These are phyloP conservation scores for Aureobasidium sp. DNA, from an alignment of 2,329 filamentous ascomycete genomes.

Conservation along the genomic window DNA sequence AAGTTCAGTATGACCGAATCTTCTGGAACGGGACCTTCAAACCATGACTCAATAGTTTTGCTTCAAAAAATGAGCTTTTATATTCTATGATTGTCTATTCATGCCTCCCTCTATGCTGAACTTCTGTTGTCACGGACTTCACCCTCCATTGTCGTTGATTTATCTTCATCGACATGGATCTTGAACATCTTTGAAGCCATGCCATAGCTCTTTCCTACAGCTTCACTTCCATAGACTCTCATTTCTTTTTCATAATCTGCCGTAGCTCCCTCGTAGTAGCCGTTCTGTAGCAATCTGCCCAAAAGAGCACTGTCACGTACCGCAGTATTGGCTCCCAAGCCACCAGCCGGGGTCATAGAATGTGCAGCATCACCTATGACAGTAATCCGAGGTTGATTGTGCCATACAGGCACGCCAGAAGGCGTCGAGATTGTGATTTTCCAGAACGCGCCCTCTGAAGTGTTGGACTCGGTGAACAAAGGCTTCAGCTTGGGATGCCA, in stretches of 20 bases:
- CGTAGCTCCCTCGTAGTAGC: slow-evolving; percentile 45
- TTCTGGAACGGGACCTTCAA: too few species aligned
- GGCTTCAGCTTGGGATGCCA: slow-evolving; percentile 65
- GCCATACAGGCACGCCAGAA: slow-evolving; percentile 66
- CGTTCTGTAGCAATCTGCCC: slow-evolving; percentile 58
- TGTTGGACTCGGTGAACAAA: slow-evolving; percentile 65
- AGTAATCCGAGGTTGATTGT: slow-evolving; percentile 63
- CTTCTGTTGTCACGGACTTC: slow-evolving; percentile 16
- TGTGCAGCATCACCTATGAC: slow-evolving; percentile 66
- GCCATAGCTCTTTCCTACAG: slow-evolving; percentile 61
- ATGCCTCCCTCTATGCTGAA: background rate
- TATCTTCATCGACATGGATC: slow-evolving; percentile 51
- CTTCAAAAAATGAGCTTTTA: too few species aligned
- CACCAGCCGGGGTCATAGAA: slow-evolving; percentile 60
- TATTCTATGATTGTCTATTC: too few species aligned
- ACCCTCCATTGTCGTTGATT: slow-evolving; percentile 14
- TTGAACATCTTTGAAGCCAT: slow-evolving; percentile 51
- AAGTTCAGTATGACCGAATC: too few species aligned
- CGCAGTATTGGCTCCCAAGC: slow-evolving; percentile 65
- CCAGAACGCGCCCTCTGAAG: slow-evolving; percentile 68
- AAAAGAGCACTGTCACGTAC: slow-evolving; percentile 62
- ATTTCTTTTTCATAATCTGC: slow-evolving; percentile 44
- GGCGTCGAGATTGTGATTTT: slow-evolving; percentile 72
- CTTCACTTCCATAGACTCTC: slow-evolving; percentile 60
- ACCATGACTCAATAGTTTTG: too few species aligned